phyloP scores from a whole-genome alignment of 2,329 filamentous ascomycete species.

The Zarea fungicola region DNA sequence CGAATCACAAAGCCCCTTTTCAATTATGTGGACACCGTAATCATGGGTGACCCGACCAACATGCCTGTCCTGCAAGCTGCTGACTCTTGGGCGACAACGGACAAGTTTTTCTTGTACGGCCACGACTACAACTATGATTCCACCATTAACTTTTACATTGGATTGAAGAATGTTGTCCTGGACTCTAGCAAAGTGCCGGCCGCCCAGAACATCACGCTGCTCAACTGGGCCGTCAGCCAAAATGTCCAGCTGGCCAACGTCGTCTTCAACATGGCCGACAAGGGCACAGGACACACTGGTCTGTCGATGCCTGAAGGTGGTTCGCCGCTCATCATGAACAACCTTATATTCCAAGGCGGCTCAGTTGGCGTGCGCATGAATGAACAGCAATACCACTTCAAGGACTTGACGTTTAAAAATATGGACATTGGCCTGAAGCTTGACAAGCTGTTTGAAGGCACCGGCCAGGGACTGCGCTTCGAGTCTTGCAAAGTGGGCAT shows the following conservation, averaged over 20 bases:
- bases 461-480: constrained; percentile 24
- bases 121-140: constrained; percentile 19
- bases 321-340: constrained; percentile 27
- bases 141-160: constrained; percentile 31
- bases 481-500: constrained; percentile 25
- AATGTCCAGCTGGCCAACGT: constrained; percentile 26
- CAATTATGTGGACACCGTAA: constrained; percentile 26
- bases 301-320: constrained; percentile 31
- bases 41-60: constrained; percentile 26
- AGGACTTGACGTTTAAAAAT: constrained; percentile 27
- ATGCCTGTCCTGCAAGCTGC: constrained; percentile 25
- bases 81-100: constrained; percentile 1
- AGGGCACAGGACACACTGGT: constrained; percentile 28
- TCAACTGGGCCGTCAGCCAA: constrained; percentile 29
- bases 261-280: constrained; percentile 28
- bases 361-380: constrained; percentile 25
- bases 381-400: constrained; percentile 32
- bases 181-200: constrained; percentile 22
- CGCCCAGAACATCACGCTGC: constrained; percentile 18
- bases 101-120: constrained; percentile 16
- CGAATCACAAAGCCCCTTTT: constrained; percentile 25
- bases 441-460: constrained; percentile 22
- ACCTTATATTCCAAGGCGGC: constrained; percentile 28
- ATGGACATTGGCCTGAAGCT: constrained; percentile 24
- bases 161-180: constrained; percentile 26